phyloP scores from a whole-genome alignment of 2,329 filamentous ascomycete genomes.

The Trichoderma sp. region DNA sequence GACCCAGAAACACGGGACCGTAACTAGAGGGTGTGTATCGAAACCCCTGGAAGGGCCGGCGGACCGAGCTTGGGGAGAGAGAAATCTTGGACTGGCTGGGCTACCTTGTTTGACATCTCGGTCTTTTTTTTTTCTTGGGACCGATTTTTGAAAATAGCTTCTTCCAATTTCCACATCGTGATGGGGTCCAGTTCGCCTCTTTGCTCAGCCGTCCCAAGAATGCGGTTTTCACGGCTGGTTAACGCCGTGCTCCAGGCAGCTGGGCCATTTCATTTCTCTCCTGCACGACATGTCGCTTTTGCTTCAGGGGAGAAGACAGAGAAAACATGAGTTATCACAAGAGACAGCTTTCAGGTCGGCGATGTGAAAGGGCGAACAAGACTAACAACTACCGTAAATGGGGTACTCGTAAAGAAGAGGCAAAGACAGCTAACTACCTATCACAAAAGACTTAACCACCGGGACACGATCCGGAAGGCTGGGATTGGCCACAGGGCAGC shows the following conservation, averaged over 20 bases:
- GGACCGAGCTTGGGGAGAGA: neutral
- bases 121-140: neutral
- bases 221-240: neutral
- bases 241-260: neutral
- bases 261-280: neutral
- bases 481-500: neutral
- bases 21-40: neutral
- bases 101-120: neutral
- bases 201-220: neutral
- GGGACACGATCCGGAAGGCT: neutral
- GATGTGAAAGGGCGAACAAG: neutral
- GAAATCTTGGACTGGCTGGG: neutral
- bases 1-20: neutral
- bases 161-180: neutral
- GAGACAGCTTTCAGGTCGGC: neutral
- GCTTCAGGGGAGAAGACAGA: neutral
- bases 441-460: neutral
- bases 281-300: neutral
- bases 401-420: neutral
- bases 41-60: neutral
- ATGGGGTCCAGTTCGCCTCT: neutral
- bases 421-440: neutral
- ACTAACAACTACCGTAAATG: neutral
- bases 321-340: constrained; percentile 1
- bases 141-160: neutral